phyloP scores from a whole-genome alignment of 2,329 filamentous ascomycete genomes.

The Dothideomycetes sp. region DNA sequence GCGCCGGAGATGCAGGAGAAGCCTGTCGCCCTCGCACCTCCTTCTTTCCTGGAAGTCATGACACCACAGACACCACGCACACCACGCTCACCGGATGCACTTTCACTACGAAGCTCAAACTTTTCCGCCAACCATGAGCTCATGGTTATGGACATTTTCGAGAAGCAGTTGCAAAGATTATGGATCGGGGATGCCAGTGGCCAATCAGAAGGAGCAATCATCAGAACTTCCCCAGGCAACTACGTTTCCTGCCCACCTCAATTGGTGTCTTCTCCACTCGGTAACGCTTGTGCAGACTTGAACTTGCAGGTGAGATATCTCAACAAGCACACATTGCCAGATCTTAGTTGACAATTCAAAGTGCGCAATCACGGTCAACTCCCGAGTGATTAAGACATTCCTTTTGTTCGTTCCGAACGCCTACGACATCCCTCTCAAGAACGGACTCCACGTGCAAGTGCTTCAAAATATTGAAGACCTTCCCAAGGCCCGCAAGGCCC shows the following conservation, averaged over 20 bases:
- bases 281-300: constrained; percentile 52
- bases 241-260: constrained; percentile 65
- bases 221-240: constrained; percentile 55
- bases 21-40: constrained; percentile 8
- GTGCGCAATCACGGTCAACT: constrained; percentile 74
- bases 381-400: constrained; percentile 67
- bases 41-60: constrained; percentile 10
- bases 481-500: constrained; percentile 60
- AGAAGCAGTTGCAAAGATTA: constrained; percentile 63
- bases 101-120: constrained; percentile 28
- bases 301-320: constrained; percentile 53
- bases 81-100: constrained; percentile 39
- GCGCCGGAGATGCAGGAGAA: constrained; percentile 27
- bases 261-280: constrained; percentile 52
- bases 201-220: constrained; percentile 59
- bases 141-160: constrained; percentile 74
- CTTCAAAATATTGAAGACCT: constrained; percentile 62
- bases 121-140: constrained; percentile 72
- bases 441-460: constrained; percentile 67
- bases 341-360: constrained; percentile 23
- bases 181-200: constrained; percentile 63
- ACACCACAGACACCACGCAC: constrained; percentile 32
- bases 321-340: background rate
- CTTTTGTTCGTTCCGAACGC: constrained; percentile 62
- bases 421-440: constrained; percentile 63